phyloP scores from a whole-genome alignment of 2,329 filamentous ascomycete species.

The Blastomyces parvus region DNA sequence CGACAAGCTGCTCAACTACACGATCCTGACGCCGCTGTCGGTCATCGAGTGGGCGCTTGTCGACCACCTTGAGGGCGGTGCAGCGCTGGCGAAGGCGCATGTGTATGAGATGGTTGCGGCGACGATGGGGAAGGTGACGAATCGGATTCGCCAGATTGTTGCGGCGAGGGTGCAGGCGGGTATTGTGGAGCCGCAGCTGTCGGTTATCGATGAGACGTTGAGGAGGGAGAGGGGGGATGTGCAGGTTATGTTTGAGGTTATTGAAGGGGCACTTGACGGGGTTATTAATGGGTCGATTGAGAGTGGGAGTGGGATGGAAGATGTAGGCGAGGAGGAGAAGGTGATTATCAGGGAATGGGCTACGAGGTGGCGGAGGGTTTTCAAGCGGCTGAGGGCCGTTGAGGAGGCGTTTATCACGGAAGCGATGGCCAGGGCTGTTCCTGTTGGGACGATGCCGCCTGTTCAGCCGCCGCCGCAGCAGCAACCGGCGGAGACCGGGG shows the following conservation, averaged over 20 bases:
- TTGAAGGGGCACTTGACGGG: constrained; percentile 65
- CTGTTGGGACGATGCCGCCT: constrained; percentile 28
- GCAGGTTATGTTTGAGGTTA: constrained; percentile 67
- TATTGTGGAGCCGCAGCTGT: constrained; percentile 45
- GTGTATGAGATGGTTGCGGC: constrained; percentile 84
- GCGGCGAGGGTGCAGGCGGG: constrained; percentile 50
- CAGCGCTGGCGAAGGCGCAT: constrained; percentile 61
- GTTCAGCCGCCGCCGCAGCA: constrained; percentile 8
- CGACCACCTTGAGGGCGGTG: constrained; percentile 54
- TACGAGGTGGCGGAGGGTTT: constrained; percentile 75
- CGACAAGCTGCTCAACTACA: constrained; percentile 96
- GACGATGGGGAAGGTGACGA: constrained; percentile 83
- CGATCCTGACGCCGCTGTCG: constrained; percentile 73
- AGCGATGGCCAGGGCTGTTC: constrained; percentile 41
- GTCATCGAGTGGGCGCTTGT: constrained; percentile 86
- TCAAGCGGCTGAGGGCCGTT: constrained; percentile 69
- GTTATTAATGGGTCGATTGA: constrained; percentile 69
- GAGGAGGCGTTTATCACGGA: constrained; percentile 65
- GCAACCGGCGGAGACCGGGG: neutral
- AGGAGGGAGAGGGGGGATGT: constrained; percentile 62
- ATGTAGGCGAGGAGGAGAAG: constrained; percentile 52
- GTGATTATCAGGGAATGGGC: constrained; percentile 70
- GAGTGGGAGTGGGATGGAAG: constrained; percentile 65
- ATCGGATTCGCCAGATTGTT: constrained; percentile 72
- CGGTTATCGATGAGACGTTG: constrained; percentile 56